These are phyloP conservation scores for Rozella allomycis DNA, from an alignment of 371 early-diverging fungal species.

Conservation along the genomic window DNA sequence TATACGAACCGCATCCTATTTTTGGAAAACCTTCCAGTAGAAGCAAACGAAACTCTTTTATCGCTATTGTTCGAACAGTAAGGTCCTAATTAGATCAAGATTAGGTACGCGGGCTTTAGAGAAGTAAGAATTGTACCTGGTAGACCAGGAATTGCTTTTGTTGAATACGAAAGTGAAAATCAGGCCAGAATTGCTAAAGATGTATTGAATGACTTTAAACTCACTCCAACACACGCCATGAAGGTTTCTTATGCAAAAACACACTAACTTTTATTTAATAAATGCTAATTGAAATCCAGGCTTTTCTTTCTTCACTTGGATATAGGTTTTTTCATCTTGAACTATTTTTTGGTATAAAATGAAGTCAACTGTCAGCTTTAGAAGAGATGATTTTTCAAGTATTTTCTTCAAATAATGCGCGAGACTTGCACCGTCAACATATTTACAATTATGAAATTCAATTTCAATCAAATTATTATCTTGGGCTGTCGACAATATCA, in stretches of 20 bases:
- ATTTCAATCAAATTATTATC: too few species aligned
- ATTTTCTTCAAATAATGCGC: too few species aligned
- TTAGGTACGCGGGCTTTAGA: slow-evolving; percentile 61
- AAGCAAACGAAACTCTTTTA: slow-evolving; percentile 4
- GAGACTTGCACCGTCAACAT: too few species aligned
- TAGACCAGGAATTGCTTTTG: slow-evolving; percentile 69
- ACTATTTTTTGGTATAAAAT: too few species aligned
- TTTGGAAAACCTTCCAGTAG: slow-evolving; percentile 63
- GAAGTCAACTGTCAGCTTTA: too few species aligned
- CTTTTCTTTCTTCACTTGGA: too few species aligned
- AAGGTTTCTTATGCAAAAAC: slow-evolving; percentile 44
- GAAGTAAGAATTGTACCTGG: slow-evolving; percentile 75
- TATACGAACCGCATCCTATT: slow-evolving; percentile 76
- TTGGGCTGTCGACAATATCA: too few species aligned
- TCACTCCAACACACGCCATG: slow-evolving; percentile 47
- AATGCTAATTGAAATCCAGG: too few species aligned
- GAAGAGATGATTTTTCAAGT: too few species aligned
- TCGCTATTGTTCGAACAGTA: slow-evolving; percentile 6
- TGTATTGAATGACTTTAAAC: slow-evolving; percentile 48
- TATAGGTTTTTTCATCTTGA: too few species aligned
- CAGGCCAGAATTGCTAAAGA: slow-evolving; percentile 53
- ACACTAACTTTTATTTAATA: too few species aligned
- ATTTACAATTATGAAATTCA: too few species aligned
- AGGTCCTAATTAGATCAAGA: slow-evolving; percentile 13
- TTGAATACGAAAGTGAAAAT: slow-evolving; percentile 76